Percentiles rank a stretch among this genome's conserved stretches.
phyloP scores from a whole-genome alignment of 208 protist genomes.

The Leishmania tropica region DNA sequence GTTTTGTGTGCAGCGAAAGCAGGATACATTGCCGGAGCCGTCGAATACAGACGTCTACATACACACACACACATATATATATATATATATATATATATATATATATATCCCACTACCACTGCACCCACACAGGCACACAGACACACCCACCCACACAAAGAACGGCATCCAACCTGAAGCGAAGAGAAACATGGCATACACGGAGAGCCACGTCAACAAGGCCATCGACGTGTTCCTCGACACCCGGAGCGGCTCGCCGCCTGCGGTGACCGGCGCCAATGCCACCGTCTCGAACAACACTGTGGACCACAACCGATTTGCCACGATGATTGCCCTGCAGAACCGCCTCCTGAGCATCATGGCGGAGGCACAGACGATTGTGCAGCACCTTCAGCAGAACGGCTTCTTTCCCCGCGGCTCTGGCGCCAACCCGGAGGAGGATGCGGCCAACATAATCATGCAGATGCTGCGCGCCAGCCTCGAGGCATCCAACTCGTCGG shows the following conservation, averaged over 20 bases:
- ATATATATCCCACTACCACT: neutral
- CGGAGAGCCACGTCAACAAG: conserved; percentile 30
- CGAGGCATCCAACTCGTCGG: conserved; percentile 12
- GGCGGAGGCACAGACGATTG: conserved; percentile 41
- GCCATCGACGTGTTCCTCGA: conserved; percentile 35
- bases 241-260: conserved; percentile 21
- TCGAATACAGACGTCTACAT: neutral
- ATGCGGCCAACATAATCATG: conserved; percentile 38
- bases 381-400: conserved; percentile 49
- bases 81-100: neutral
- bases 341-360: conserved; percentile 48
- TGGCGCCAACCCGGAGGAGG: conserved; percentile 28
- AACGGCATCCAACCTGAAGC: conserved; percentile 1
- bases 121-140: neutral
- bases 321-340: conserved; percentile 43
- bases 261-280: neutral
- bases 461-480: conserved; percentile 30
- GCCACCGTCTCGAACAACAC: neutral
- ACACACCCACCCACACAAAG: neutral
- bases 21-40: neutral
- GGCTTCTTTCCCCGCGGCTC: conserved; percentile 38
- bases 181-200: conserved; percentile 4
- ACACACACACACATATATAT: neutral
- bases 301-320: conserved; percentile 28
- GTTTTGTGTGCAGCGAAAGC: neutral